phyloP scores from a whole-genome alignment of 2,329 filamentous ascomycete species.

The Zopfia rhizophila region DNA sequence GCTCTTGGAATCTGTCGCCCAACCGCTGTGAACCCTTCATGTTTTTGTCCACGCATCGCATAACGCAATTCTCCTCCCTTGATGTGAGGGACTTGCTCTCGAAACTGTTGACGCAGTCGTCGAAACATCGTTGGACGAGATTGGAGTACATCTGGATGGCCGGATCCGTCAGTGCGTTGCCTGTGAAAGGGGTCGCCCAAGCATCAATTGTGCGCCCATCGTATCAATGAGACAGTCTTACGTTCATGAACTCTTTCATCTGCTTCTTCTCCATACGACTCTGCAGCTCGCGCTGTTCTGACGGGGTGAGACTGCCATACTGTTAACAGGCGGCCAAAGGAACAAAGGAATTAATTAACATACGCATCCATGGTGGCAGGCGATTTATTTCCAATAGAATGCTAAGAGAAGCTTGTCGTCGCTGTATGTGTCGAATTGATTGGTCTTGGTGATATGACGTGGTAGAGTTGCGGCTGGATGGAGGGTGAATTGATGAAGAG shows the following conservation, averaged over 20 bases:
- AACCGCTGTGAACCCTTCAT: slow-evolving; percentile 91
- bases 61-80: slow-evolving; percentile 90
- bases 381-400: not conserved
- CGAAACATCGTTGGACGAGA: slow-evolving; percentile 90
- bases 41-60: slow-evolving; percentile 95
- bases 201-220: not conserved
- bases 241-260: slow-evolving; percentile 98
- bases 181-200: no score
- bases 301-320: slow-evolving; percentile 69
- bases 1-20: slow-evolving; percentile 87
- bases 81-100: slow-evolving; percentile 92
- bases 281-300: slow-evolving; percentile 93
- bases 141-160: slow-evolving; percentile 72
- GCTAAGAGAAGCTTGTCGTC: not conserved
- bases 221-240: slow-evolving; percentile 59
- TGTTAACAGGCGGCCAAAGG: slow-evolving; percentile 24
- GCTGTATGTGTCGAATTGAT: not conserved
- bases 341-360: slow-evolving; percentile 14
- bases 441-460: slow-evolving; percentile 1
- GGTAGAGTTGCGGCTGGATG: slow-evolving; percentile 20
- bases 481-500: slow-evolving; percentile 22
- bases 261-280: slow-evolving; percentile 96
- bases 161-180: slow-evolving; percentile 18
- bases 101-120: slow-evolving; percentile 97
- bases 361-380: slow-evolving; percentile 51